Conservation (phyloP, 2,329 filamentous ascomycete genomes). For the Thelonectria rubi region DNA sequence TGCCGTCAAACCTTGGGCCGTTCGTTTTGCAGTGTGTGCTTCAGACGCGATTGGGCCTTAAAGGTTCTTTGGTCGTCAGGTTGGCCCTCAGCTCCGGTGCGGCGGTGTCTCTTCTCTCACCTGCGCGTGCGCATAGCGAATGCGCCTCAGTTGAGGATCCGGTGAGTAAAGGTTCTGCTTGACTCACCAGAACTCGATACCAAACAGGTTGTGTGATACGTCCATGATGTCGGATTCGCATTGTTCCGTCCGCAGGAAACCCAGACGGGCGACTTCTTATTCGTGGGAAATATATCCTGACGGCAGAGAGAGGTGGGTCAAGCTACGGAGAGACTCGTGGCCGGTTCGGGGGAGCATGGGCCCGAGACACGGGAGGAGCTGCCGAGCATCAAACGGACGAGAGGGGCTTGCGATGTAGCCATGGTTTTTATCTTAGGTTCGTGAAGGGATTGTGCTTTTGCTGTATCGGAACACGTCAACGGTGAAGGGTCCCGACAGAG, state of each 20-base stretch:
- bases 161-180: not conserved
- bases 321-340: conserved; percentile 17
- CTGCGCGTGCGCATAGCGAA: not conserved
- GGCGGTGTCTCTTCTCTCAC: conserved; percentile 8
- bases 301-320: conserved; percentile 6
- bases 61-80: not conserved
- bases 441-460: not conserved
- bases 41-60: not conserved
- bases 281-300: conserved; percentile 26
- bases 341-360: conserved; percentile 21
- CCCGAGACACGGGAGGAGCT: conserved; percentile 22
- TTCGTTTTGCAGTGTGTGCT: not conserved
- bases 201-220: conserved; percentile 21
- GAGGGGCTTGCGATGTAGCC: conserved; percentile 9
- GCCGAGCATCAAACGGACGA: conserved; percentile 11
- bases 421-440: not conserved
- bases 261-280: conserved; percentile 1
- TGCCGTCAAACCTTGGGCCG: not conserved
- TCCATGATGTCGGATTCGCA: conserved; percentile 9
- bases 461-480: conserved; percentile 1
- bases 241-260: conserved; percentile 16
- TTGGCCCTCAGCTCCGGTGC: no score
- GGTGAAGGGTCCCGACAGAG: not conserved
- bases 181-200: conserved; percentile 19
- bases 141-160: conserved; percentile 7